Evolutionary conservation across 139 green algal species (phyloP), one percentile per base, ranked within the genome.

Genomic region (Chlorella vulgaris): DNA sequence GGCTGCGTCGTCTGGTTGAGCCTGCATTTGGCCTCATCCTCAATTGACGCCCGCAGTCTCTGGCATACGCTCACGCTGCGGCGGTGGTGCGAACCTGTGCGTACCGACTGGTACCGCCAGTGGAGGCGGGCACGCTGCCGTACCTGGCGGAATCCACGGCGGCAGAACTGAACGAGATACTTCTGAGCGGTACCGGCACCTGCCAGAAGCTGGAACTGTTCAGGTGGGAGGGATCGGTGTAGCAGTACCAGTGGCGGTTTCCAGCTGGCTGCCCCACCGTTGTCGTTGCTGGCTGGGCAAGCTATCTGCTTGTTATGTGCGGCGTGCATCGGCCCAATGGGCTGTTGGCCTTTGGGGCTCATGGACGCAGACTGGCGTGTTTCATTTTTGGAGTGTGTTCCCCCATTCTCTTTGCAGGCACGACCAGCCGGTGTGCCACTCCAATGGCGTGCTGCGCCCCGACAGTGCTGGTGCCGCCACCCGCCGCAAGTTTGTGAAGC

Each of bases 1-100:
- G 29, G 15, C 29, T 71, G 29, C 24, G 60, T n/a, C n/a, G n/a
- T n/a, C n/a, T n/a, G n/a, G n/a, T n/a, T n/a, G n/a, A n/a, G n/a
- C n/a, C n/a, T n/a, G n/a, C n/a, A n/a, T n/a, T n/a, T n/a, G n/a
- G n/a, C n/a, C n/a, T n/a, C n/a, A n/a, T n/a, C n/a, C n/a, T n/a
- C n/a, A n/a, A n/a, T n/a, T n/a, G n/a, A n/a, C n/a, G n/a, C n/a
- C n/a, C 35, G 70, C 81, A 89, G 85, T 40, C 78, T 0, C 73
- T 89, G 38, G 65, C 62, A 3, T 89, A 87, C 28, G 75, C 82
- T 21, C 63, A 81, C 3, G 85, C 78, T 0, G 85, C 85, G 0
- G 69, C 85, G 1, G 76, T 55, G 18, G 77, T 87, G 66, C 58
- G 67, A 40, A 70, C 42, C 0, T 87, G 82, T 38, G 55, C 80